phyloP scores from a whole-genome alignment of 768 basidiomycete species.

The Tulasnella sp. region DNA sequence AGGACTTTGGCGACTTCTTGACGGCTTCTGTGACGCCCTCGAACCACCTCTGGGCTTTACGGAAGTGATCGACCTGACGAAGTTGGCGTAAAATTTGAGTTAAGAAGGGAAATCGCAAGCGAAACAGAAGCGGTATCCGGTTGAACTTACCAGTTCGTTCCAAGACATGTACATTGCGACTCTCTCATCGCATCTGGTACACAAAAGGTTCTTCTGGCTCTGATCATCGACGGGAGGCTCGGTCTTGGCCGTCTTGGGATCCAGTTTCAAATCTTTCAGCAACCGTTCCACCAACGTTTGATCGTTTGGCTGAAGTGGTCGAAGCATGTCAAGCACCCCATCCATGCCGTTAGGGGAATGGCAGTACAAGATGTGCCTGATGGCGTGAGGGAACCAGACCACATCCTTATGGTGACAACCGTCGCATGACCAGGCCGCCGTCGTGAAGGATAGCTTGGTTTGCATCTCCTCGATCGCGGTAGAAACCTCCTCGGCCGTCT shows the following conservation, averaged over 20 bases:
- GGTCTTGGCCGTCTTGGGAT: not conserved
- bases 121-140: not conserved
- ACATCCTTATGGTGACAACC: not conserved
- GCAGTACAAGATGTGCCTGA: not conserved
- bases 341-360: not conserved
- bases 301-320: not conserved
- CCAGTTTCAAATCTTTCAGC: not conserved
- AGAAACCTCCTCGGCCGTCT: not conserved
- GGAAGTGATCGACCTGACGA: not conserved
- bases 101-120: not conserved
- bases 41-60: not conserved
- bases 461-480: not conserved
- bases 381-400: not conserved
- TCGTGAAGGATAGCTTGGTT: not conserved
- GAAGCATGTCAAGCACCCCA: not conserved
- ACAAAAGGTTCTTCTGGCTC: not conserved
- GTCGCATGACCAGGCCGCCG: not conserved
- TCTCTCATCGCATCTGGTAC: not conserved
- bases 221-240: not conserved
- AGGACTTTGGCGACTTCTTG: not conserved
- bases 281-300: not conserved
- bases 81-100: not conserved
- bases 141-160: not conserved
- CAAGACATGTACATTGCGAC: not conserved
- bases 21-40: not conserved